These are phyloP conservation scores for Persicaria maculosa DNA, from an alignment of 148 eudicot species.

Conservation along the genomic window DNA sequence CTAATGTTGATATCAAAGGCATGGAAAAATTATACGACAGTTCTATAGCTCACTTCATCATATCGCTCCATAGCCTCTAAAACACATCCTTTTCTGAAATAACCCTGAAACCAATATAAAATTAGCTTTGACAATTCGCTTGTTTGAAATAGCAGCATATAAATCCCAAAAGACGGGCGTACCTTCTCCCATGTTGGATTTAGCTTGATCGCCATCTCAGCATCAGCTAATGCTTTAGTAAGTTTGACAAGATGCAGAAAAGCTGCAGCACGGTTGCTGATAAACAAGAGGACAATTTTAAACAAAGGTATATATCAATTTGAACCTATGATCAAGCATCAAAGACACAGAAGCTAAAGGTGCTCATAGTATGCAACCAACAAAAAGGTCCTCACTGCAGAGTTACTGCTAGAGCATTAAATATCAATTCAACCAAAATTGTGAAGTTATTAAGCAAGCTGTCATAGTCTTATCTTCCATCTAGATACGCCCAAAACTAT, in stretches of 20 bases:
- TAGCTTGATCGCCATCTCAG: constrained; percentile 75
- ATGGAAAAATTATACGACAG: background rate
- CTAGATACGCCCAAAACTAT: background rate
- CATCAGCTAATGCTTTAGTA: constrained; percentile 90
- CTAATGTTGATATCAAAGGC: background rate
- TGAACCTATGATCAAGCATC: background rate
- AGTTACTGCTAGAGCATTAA: background rate
- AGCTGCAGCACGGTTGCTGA: constrained; percentile 98
- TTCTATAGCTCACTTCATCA: constrained; percentile 49
- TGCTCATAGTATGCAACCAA: background rate
- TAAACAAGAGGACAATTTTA: constrained; percentile 14
- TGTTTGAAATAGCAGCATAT: background rate
- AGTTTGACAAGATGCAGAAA: constrained; percentile 86
- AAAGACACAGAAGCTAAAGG: constrained; percentile 1
- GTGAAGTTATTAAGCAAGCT: background rate
- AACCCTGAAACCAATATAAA: constrained; percentile 48
- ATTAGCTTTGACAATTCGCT: background rate
- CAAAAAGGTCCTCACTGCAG: background rate
- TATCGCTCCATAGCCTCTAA: constrained; percentile 90
- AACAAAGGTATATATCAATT: constrained; percentile 12
- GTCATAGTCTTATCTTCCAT: constrained; percentile 34
- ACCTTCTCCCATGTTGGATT: constrained; percentile 98
- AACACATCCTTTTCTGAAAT: constrained; percentile 94
- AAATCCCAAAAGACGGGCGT: constrained; percentile 6
- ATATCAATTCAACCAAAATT: background rate